Percentiles rank a stretch among this genome's conserved stretches.
phyloP scores from a whole-genome alignment of 2,329 filamentous ascomycete species.

The Sporothrix curviconia region DNA sequence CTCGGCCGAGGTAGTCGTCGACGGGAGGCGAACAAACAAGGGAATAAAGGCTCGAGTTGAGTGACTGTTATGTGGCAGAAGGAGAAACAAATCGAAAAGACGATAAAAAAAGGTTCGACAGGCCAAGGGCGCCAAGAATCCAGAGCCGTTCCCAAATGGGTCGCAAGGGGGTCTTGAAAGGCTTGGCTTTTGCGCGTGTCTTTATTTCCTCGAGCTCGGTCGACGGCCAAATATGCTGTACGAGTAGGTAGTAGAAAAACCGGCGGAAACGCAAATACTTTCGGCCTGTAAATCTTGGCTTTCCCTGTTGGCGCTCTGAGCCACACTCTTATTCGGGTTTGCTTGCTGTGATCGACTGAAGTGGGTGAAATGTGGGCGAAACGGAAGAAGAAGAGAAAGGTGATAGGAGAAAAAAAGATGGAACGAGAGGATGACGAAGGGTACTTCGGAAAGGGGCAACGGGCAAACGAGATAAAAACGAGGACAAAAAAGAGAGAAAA shows the following conservation, averaged over 20 bases:
- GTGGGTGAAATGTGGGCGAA: neutral
- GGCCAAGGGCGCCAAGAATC: slow-evolving; percentile 14
- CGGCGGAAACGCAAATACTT: no score
- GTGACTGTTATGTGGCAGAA: neutral
- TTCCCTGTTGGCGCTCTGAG: no score
- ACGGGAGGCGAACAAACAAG: neutral
- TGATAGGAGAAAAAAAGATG: neutral
- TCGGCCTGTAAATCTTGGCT: no score
- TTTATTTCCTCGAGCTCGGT: neutral
- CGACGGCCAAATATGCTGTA: neutral
- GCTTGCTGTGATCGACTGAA: no score
- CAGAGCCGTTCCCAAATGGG: slow-evolving; percentile 12
- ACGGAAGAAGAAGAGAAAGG: neutral
- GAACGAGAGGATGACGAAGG: neutral
- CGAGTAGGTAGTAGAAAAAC: neutral
- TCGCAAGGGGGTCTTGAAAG: slow-evolving; percentile 1
- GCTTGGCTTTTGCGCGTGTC: slow-evolving; percentile 11
- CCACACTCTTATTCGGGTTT: no score
- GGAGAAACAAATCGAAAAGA: neutral
- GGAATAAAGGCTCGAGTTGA: neutral
- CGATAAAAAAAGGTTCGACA: neutral
- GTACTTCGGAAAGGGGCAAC: no score
- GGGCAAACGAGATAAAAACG: no score
- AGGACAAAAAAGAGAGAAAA: no score
- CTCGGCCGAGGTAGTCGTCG: no score